phyloP scores from a whole-genome alignment of 768 basidiomycete species.

The Multifurca ochricompacta region DNA sequence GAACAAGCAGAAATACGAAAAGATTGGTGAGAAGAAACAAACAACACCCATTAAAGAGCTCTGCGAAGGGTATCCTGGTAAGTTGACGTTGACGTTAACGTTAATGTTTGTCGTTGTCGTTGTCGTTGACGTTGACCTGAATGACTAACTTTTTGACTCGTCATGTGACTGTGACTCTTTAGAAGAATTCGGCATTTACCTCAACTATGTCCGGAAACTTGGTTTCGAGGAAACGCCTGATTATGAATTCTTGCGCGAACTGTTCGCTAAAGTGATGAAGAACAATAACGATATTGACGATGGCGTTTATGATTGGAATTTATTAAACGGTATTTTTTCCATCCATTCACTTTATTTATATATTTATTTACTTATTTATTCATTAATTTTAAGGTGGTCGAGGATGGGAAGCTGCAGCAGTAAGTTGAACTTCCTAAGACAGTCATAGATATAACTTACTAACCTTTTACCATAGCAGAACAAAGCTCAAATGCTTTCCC shows the following conservation, averaged over 20 bases:
- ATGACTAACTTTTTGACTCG: too few relatives aligned
- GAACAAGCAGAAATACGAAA: slow-evolving; percentile 99
- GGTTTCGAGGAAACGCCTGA: slow-evolving; percentile 99
- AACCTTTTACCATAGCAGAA: slow-evolving; percentile 31
- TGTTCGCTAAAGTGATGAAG: slow-evolving; percentile 92
- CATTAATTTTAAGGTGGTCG: slow-evolving; percentile 55
- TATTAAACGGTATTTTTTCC: slow-evolving; percentile 57
- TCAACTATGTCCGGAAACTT: slow-evolving; percentile 98
- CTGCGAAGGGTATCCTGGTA: slow-evolving; percentile 91
- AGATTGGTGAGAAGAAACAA: slow-evolving; percentile 99
- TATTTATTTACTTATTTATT: not conserved
- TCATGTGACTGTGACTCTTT: slow-evolving; percentile 2
- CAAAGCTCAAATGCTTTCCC: slow-evolving; percentile 56
- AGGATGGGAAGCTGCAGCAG: slow-evolving; percentile 86
- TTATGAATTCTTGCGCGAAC: slow-evolving; percentile 94
- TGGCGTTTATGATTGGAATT: slow-evolving; percentile 94
- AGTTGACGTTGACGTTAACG: too few relatives aligned
- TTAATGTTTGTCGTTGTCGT: too few relatives aligned
- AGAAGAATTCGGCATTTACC: slow-evolving; percentile 99
- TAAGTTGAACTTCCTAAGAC: slow-evolving; percentile 32
- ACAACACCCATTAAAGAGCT: slow-evolving; percentile 96
- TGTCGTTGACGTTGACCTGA: too few relatives aligned
- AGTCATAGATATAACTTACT: not conserved
- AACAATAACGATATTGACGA: slow-evolving; percentile 88
- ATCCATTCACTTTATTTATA: not conserved